Evolutionary conservation across 2,329 filamentous ascomycete genomes (phyloP).

Genomic region (Zasmidium cellare): DNA sequence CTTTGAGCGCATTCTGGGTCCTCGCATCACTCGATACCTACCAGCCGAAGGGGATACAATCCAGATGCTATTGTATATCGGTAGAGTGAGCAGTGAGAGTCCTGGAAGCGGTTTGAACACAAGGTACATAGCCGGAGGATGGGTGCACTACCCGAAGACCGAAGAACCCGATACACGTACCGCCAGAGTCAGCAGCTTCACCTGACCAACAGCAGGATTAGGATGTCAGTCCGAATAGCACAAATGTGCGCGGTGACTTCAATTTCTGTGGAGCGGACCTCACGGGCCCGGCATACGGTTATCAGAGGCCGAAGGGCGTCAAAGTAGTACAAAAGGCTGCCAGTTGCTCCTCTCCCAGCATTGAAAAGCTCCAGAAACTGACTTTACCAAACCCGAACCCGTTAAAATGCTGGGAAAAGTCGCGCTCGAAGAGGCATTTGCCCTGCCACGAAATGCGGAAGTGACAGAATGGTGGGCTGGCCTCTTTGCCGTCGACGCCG

Average conservation of each 20-base stretch:
- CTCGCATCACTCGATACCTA: no score
- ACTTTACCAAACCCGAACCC: no score
- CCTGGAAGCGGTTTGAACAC: no score
- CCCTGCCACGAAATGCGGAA: constrained; percentile 59
- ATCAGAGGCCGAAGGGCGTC: not conserved
- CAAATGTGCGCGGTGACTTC: no score
- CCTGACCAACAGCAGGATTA: no score
- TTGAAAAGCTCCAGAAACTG: no score
- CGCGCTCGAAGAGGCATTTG: constrained; percentile 63
- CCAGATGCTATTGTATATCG: no score
- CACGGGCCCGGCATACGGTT: not conserved
- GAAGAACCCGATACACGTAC: not conserved
- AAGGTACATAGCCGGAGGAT: not conserved
- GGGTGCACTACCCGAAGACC: not conserved
- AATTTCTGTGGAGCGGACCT: not conserved
- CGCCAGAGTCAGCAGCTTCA: not conserved
- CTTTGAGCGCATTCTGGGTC: no score
- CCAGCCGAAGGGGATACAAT: no score
- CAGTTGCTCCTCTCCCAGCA: not conserved
- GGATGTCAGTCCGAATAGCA: not conserved
- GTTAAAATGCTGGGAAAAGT: constrained; percentile 60
- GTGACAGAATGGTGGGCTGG: constrained; percentile 62
- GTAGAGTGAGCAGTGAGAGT: no score
- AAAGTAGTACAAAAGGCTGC: not conserved
- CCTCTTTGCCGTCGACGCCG: constrained; percentile 60